Evolutionary conservation across 768 basidiomycete species (phyloP), one percentile per base, ranked within the genome.

Genomic region (Mycena olivaceomarginata): DNA sequence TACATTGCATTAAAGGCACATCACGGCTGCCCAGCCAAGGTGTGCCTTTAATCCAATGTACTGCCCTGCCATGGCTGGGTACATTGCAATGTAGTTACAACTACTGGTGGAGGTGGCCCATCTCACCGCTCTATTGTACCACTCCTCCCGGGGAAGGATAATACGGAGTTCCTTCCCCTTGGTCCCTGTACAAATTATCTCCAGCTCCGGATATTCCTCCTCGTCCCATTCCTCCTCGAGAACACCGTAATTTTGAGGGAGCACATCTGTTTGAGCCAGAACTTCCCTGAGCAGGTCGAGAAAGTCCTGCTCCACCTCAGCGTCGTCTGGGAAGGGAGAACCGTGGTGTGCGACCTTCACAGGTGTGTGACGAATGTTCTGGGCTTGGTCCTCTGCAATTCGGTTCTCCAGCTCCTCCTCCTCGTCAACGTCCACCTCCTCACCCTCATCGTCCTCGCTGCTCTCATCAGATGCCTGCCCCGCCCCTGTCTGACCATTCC

Each of bases 121-220:
- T n/a, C n/a, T n/a, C 2, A 69, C 41, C 1, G 67, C 67, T 5
- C 67, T 20, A 12, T n/a, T 41, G 22, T 41, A 69, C 67, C 67
- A 69, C 18, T 37, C 48, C 31, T 31, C 56, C 4, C 67, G 20
- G 12, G 67, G 67, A 18, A 69, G 41, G 2, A 69, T 10, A 15
- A 69, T 41, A 5, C 7, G 20, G 5, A 69, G 15, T 56, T 69
- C n/a, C 56, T 69, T 69, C n/a, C 67, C 67, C 9, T 56, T 56
- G 2, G 67, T 69, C 10, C 67, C 67, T 18, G 53, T 40, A 16
- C 56, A 40, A 25, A 69, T 59, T 0, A 69, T 41, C 15, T 69
- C 67, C 2, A 59, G 13, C 18, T 69, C 67, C 5, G 67, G 67
- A 12, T 69, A 69, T 22, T 59, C 56, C 31, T 22, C 40, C 1